phyloP scores from a whole-genome alignment of 1,139 yeast species.

The Candida sojae region DNA sequence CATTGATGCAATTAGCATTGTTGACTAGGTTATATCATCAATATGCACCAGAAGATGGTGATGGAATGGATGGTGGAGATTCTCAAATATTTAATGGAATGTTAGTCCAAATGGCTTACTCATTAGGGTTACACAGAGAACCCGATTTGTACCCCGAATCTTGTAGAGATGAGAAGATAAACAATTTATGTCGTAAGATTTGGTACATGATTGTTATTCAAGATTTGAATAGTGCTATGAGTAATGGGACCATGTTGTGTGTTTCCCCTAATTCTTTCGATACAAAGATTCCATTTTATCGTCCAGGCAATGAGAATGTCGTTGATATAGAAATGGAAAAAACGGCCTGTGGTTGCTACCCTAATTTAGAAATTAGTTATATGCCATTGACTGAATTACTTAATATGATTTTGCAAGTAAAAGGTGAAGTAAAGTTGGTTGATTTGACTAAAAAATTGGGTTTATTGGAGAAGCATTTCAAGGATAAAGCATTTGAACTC shows the following conservation, averaged over 20 bases:
- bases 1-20: conserved; percentile 51
- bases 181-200: conserved; percentile 35
- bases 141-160: conserved; percentile 29
- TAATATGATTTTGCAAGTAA: conserved; percentile 20
- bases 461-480: conserved; percentile 19
- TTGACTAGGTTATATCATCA: conserved; percentile 38
- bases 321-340: conserved; percentile 28
- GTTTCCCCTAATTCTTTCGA: conserved; percentile 33
- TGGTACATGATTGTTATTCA: conserved; percentile 33
- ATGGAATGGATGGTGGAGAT: conserved; percentile 51
- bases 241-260: conserved; percentile 41
- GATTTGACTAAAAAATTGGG: conserved; percentile 20
- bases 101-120: conserved; percentile 40
- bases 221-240: conserved; percentile 38
- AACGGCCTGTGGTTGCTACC: conserved; percentile 16
- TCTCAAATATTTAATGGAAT: conserved; percentile 37
- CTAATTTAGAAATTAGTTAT: conserved; percentile 19
- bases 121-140: conserved; percentile 49
- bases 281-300: conserved; percentile 32
- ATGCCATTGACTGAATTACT: conserved; percentile 21
- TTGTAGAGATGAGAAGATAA: conserved; percentile 23
- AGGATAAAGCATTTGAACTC: conserved; percentile 15
- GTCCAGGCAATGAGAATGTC: conserved; percentile 33
- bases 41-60: conserved; percentile 54
- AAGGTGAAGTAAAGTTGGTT: conserved; percentile 19